phyloP scores from a whole-genome alignment of 2,329 filamentous ascomycete genomes.

The Claviceps pusilla region DNA sequence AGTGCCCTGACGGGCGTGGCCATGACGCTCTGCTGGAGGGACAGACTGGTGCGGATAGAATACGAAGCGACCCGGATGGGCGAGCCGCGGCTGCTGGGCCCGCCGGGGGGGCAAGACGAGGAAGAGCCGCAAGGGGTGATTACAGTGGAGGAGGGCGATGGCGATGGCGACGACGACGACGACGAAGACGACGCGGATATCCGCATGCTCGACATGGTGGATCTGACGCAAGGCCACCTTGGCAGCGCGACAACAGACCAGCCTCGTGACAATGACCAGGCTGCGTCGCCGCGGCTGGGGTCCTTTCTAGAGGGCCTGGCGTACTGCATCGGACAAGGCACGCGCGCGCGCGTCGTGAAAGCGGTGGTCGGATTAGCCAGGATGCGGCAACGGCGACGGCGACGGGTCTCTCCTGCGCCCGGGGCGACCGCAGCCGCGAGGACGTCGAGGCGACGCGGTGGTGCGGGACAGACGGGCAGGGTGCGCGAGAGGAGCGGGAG shows the following conservation, averaged over 20 bases:
- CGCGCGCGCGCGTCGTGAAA: neutral
- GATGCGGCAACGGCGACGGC: constrained; percentile 3
- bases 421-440: too few relatives aligned
- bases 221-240: neutral
- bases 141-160: neutral
- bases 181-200: constrained; percentile 1
- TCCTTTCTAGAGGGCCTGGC: constrained; percentile 14
- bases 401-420: too few relatives aligned
- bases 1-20: constrained; percentile 14
- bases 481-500: too few relatives aligned
- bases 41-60: constrained; percentile 13
- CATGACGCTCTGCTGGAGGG: constrained; percentile 15
- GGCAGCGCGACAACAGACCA: too few relatives aligned
- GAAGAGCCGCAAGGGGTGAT: too few relatives aligned
- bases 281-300: too few relatives aligned
- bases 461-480: too few relatives aligned
- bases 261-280: too few relatives aligned
- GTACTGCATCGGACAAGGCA: constrained; percentile 18
- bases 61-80: constrained; percentile 9
- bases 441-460: too few relatives aligned
- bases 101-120: too few relatives aligned
- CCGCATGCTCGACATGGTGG: constrained; percentile 1
- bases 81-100: neutral
- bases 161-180: neutral
- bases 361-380: constrained; percentile 3